Evolutionary conservation across 2,329 filamentous ascomycete genomes (phyloP), one percentile per base, ranked within the genome.

Genomic region (Colletotrichum caudatum): DNA sequence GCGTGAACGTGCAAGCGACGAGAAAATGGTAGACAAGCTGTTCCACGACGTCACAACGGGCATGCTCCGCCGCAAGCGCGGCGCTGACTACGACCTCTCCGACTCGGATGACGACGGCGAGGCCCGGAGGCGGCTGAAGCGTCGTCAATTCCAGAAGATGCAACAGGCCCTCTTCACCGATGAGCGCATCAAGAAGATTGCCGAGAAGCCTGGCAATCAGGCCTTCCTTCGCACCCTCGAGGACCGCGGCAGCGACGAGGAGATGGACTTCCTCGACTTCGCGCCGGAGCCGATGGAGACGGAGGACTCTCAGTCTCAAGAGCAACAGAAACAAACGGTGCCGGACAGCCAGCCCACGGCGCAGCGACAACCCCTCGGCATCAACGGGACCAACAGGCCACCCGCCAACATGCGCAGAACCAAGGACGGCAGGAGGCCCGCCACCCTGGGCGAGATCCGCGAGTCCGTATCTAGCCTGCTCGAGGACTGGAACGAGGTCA

Each of bases 41-140:
- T 94, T 96, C 86, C 95, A 93, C 76, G 95, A 98, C 78, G 92
- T 99, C 76, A 96, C 94, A 5, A 97, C 92, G 16, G 96, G 96
- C 62, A 92, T 91, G 80, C 88, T 99, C 61, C 92, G 95, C 14
- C 92, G 94, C 73, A 95, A 97, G 79, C 91, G 93, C 78, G 93
- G 92, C 73, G 88, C 93, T 78, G 93, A 95, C 76, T 91, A 95
- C 74, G 93, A 95, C 76, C 88, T 97, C 29, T 95, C 94, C 6
- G 96, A 98, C 79, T 95, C 94, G 2, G 95, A 98, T 75, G 95
- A 98, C 76, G 94, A 93, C 74, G 90, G 92, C 23, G 93, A 95
- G 77, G 89, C 92, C 39, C 89, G 90, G 56, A 90, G 93, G 57
- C 90, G 94, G 62, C 90, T 92, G 84, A 97, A 97, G 85, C 92